Percentiles rank a stretch among this genome's conserved stretches.
Conservation (phyloP, 805 yeast genomes). For the Barnettozyma wickerhamii region DNA sequence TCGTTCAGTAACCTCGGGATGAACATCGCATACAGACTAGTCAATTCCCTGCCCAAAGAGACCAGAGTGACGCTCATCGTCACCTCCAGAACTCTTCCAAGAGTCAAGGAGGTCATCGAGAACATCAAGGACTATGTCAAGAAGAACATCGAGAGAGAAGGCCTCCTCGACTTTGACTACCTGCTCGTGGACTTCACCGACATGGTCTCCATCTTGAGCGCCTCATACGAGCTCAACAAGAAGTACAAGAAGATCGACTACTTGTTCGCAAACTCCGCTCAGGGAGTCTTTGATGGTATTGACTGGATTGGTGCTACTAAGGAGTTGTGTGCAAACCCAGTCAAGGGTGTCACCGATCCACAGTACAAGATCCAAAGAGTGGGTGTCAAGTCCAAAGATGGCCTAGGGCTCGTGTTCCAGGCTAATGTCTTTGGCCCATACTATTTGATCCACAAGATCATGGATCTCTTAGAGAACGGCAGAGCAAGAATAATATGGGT, state of each 20-base stretch:
- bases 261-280: conserved; percentile 84
- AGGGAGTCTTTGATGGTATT: conserved; percentile 80
- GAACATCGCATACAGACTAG: conserved; percentile 75
- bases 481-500: conserved; percentile 81
- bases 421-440: conserved; percentile 97
- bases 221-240: conserved; percentile 63
- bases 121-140: conserved; percentile 43
- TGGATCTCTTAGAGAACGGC: conserved; percentile 44
- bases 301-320: conserved; percentile 78
- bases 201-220: conserved; percentile 79
- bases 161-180: conserved; percentile 79
- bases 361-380: conserved; percentile 76
- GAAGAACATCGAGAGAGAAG: conserved; percentile 39
- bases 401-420: conserved; percentile 83
- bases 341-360: conserved; percentile 84
- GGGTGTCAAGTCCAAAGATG: conserved; percentile 76
- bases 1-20: conserved; percentile 71
- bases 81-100: conserved; percentile 84
- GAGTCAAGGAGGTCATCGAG: conserved; percentile 71
- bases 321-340: conserved; percentile 62
- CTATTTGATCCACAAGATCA: conserved; percentile 67
- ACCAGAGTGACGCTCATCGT: conserved; percentile 72
- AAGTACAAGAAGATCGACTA: conserved; percentile 69
- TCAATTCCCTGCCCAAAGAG: conserved; percentile 52
- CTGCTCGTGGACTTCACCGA: conserved; percentile 83